Evolutionary conservation across 345 rosid species (phyloP), one percentile per base, ranked within the genome.

Genomic region (Rhodamnia argentea): DNA sequence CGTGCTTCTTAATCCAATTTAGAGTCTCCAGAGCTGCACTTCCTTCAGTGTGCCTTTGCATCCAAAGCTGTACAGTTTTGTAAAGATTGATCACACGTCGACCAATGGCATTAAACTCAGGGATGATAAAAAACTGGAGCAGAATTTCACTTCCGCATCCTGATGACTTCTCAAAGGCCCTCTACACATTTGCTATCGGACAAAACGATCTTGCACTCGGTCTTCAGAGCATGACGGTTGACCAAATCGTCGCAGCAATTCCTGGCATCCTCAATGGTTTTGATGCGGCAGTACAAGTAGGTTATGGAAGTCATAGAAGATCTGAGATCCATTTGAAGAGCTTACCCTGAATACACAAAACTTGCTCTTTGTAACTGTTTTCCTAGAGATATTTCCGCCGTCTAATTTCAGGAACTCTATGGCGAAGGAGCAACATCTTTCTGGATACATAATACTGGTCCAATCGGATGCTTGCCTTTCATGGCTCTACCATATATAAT

Each of bases 371-470:
- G 10, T 26, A 14, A 62, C 75, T 62, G 75, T 62, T 62, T 27
- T 62, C 15, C 10, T 24, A 2, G 40, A 83, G 22, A 84, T 32
- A 3, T 9, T 42, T 47, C 54, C 58, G 13, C 29, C 47, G 5
- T 86, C 6, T 44, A 20, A 12, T 59, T 86, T 74, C 85, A 91
- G 92, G 88, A 57, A 60, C 82, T 94, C 55, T 87, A 91, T 37
- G 60, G 40, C 5, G 83, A 74, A 27, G 96, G 93, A 0, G 95
- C 92, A 6, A 89, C 94, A 85, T 89, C 91, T 52, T 92, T 94
- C 87, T 92, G 94, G 94, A 78, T 92, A 83, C 96, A 94, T 53
- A 92, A 89, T 84, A 90, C 89, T 16, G 92, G 94, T 60, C 93
- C 94, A n/a, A 89, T 94, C 1, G 94, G 94, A 47, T 92, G 94